Conservation (phyloP, 2,329 filamentous ascomycete genomes). For the Bertia moriformis region DNA sequence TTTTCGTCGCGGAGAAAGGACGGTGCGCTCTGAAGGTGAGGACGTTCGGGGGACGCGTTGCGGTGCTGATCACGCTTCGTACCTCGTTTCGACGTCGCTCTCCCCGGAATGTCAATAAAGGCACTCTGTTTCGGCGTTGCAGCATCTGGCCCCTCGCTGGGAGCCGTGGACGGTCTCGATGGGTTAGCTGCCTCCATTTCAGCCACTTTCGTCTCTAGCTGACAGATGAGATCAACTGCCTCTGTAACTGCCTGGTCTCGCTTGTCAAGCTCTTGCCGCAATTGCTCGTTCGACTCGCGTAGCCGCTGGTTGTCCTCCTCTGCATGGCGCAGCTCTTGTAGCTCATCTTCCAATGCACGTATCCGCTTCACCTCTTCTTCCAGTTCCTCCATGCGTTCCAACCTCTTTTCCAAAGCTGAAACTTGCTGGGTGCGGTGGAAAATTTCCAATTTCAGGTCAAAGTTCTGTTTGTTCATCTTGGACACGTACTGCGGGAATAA, state of each 20-base stretch:
- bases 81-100: constrained; percentile 18
- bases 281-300: constrained; percentile 18
- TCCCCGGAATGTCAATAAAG: constrained; percentile 18
- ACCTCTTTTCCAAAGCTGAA: constrained; percentile 15
- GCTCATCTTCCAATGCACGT: constrained; percentile 14
- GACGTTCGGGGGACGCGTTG: not conserved
- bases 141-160: constrained; percentile 7
- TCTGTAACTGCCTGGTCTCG: constrained; percentile 23
- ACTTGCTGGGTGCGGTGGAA: constrained; percentile 22
- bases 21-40: constrained; percentile 14
- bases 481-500: constrained; percentile 18
- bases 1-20: constrained; percentile 20
- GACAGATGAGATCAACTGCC: constrained; percentile 24
- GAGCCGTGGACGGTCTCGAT: constrained; percentile 8
- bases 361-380: constrained; percentile 17
- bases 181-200: constrained; percentile 8
- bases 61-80: constrained; percentile 3
- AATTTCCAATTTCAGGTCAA: constrained; percentile 24
- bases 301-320: constrained; percentile 18
- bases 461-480: constrained; percentile 24
- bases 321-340: constrained; percentile 17
- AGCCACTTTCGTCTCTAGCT: constrained; percentile 21
- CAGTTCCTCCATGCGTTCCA: constrained; percentile 18
- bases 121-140: constrained; percentile 12
- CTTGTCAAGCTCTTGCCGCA: constrained; percentile 19